phyloP scores from a whole-genome alignment of 2,329 filamentous ascomycete genomes.

The Microdochium trichocladiopsis region DNA sequence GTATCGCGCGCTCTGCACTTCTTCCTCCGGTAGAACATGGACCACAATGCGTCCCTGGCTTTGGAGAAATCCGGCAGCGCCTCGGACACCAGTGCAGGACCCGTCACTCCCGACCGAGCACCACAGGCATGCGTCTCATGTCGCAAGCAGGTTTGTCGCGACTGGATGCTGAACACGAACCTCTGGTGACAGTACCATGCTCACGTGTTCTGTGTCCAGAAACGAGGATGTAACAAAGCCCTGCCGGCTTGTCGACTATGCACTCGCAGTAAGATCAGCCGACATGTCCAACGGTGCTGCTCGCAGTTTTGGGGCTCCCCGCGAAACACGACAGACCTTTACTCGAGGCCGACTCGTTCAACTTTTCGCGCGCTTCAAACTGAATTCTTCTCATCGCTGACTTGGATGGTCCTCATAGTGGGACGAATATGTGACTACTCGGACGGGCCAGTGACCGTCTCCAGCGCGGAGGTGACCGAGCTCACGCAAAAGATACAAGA shows the following conservation, averaged over 20 bases:
- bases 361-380: too few species aligned
- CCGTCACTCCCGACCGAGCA: not conserved
- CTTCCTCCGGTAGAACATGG: not conserved
- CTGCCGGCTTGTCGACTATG: not conserved
- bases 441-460: not conserved
- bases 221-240: not conserved
- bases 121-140: not conserved
- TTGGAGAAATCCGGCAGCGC: not conserved
- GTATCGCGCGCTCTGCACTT: too few species aligned
- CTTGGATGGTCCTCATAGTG: not conserved
- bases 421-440: not conserved
- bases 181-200: not conserved
- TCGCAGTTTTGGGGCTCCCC: too few species aligned
- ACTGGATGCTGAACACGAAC: too few species aligned
- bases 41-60: not conserved
- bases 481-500: constrained; percentile 2
- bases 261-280: not conserved
- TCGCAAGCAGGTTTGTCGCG: not conserved
- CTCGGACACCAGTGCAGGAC: not conserved
- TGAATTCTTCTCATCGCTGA: too few species aligned
- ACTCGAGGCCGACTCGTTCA: too few species aligned
- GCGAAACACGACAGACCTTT: too few species aligned
- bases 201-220: not conserved
- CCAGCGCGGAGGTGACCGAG: not conserved
- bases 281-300: not conserved